Base-by-base conservation (phyloP, 108 stramenopile genomes). In the Cyclotella cryptica region DNA sequence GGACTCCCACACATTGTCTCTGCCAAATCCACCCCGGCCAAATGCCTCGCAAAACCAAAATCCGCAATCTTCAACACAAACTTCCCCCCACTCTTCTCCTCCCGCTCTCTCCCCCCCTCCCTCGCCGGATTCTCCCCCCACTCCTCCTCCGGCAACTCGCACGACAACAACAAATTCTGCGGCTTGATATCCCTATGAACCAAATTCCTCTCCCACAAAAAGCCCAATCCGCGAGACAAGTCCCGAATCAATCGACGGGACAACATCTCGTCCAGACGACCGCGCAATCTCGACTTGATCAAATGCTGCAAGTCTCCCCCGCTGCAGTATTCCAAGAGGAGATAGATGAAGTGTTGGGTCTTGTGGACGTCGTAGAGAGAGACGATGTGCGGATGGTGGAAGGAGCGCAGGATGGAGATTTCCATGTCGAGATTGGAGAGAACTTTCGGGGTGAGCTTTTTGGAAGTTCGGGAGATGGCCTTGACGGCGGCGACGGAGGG, bases 101-200 rank as follows among this genome's bases (percentile, higher is more conserved):
- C 81, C 30, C 52, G 62, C 21, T 74, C 76, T 6, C 69, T 77
- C n/a, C 83, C 68, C 57, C 74, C 66, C 30, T 75, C 78, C 47
- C 80, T 81, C 8, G 89, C 76, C 12, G 88, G 85, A 78, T 91
- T 89, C 41, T 91, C 63, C 21, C 77, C 24, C 58, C 88, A 86
- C 66, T 90, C 74, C 41, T 77, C 91, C 45, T 84, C 27, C 10
- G 94, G 94, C 44, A 95, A 66, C 0, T 81, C 71, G 22, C 94
- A 92, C 17, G 96, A 94, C 79, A 99, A 84, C 35, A 99, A 81
- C 35, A 99, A 79, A 77, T 99, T 99, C 75, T 98, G 97, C 54
- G 98, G 97, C 78, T 99, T 99, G 70, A 99, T 93, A 77, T 99
- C 98, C 5, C 98, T 69, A 74, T 99, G 98, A 53, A 97, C 93